Conservation (phyloP, 805 yeast species). For the Candida anglica region DNA sequence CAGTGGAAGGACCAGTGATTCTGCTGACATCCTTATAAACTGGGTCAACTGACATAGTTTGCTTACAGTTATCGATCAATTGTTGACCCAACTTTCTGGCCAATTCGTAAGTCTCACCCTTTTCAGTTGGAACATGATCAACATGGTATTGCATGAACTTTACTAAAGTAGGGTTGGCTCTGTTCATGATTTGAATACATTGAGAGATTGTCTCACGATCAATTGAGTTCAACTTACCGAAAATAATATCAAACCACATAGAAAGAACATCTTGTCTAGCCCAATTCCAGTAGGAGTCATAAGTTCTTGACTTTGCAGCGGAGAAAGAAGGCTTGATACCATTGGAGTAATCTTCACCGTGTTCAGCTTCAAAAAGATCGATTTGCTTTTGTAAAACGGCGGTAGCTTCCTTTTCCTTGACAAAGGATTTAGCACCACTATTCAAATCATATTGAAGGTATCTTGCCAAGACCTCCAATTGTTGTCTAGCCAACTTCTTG, state of each 20-base stretch:
- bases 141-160: constrained; percentile 93
- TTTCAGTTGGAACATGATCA: constrained; percentile 74
- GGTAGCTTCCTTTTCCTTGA: constrained; percentile 82
- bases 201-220: constrained; percentile 96
- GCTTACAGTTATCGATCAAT: constrained; percentile 92
- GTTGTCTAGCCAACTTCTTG: constrained; percentile 68
- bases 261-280: constrained; percentile 95
- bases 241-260: constrained; percentile 92
- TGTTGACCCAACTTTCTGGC: constrained; percentile 90
- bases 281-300: constrained; percentile 99
- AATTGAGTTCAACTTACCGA: constrained; percentile 84
- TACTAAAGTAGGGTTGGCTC: constrained; percentile 89
- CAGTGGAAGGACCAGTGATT: constrained; percentile 94
- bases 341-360: constrained; percentile 89
- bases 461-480: constrained; percentile 87
- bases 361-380: constrained; percentile 78
- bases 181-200: constrained; percentile 96
- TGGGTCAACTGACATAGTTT: constrained; percentile 74
- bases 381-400: constrained; percentile 81
- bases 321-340: constrained; percentile 92
- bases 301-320: constrained; percentile 87
- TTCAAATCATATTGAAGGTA: constrained; percentile 90
- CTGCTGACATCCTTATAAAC: constrained; percentile 92
- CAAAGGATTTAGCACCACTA: constrained; percentile 81
- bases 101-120: constrained; percentile 89